These are phyloP conservation scores for Trichomonascaceae sp. DNA, from an alignment of 1,139 yeast species.

Conservation along the genomic window DNA sequence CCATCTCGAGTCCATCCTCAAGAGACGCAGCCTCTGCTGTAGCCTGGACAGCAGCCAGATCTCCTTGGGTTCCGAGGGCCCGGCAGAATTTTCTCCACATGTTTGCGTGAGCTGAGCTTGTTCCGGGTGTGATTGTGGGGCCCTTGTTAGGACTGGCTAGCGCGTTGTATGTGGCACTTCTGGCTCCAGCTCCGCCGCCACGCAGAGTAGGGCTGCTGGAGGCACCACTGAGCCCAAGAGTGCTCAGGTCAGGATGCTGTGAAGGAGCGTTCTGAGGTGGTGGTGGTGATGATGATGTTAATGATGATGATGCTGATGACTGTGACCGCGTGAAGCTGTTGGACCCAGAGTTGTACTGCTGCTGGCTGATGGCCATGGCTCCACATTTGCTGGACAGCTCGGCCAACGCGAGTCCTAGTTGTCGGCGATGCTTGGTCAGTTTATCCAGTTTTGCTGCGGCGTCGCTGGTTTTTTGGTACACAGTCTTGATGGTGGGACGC, in stretches of 20 bases:
- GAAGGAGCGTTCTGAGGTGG: no score
- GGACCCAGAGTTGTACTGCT: no score
- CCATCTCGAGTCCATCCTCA: constrained; percentile 58
- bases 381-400: constrained; percentile 53
- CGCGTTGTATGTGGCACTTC: background rate
- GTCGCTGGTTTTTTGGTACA: constrained; percentile 50
- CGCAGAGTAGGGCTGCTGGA: no score
- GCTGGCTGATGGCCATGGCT: constrained; percentile 34
- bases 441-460: constrained; percentile 43
- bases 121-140: no score
- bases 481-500: constrained; percentile 71
- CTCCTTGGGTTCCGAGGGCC: constrained; percentile 58
- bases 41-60: constrained; percentile 60
- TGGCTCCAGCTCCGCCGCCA: no score
- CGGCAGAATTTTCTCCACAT: constrained; percentile 75
- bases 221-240: no score
- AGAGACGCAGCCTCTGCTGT: constrained; percentile 62
- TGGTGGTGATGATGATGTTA: no score
- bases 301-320: no score
- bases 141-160: background rate
- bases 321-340: no score
- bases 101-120: constrained; percentile 50
- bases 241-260: no score
- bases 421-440: constrained; percentile 41
- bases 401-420: constrained; percentile 41